Conservation (phyloP, 495 filamentous ascomycete species). For the Annulohypoxylon bovei region DNA sequence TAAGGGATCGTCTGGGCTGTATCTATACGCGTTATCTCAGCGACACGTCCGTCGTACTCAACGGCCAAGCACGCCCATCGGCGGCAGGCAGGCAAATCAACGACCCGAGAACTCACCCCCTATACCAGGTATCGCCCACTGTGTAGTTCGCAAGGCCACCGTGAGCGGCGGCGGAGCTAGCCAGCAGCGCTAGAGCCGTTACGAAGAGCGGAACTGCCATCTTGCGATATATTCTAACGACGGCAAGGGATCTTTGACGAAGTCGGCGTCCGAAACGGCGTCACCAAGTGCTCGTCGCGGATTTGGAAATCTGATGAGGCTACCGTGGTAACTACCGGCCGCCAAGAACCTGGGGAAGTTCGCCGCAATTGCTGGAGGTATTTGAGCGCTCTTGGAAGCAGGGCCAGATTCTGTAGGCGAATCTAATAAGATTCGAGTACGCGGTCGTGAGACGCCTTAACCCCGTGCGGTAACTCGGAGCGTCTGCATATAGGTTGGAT, state of each 20-base stretch:
- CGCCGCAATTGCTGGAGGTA: conserved; percentile 14
- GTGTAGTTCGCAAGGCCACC: conserved; percentile 61
- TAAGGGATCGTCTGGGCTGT: conserved; percentile 50
- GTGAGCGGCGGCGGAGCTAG: conserved; percentile 48
- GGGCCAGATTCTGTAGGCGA: conserved; percentile 15
- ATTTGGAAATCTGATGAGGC: neutral
- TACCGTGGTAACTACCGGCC: conserved; percentile 35
- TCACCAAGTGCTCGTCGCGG: conserved; percentile 4
- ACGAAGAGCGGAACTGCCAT: conserved; percentile 40
- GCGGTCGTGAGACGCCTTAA: conserved; percentile 17
- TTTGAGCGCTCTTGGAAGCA: conserved; percentile 29
- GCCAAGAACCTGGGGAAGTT: conserved; percentile 43
- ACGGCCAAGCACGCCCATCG: neutral
- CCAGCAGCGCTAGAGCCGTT: conserved; percentile 40
- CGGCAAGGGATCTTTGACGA: conserved; percentile 6
- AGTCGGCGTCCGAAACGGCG: neutral
- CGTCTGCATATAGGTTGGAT: conserved; percentile 23
- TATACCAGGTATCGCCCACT: conserved; percentile 59
- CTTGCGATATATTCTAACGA: neutral
- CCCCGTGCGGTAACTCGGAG: conserved; percentile 43
- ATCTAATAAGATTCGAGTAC: neutral
- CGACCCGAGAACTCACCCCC: conserved; percentile 48
- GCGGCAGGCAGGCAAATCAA: neutral
- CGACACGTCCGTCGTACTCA: neutral
- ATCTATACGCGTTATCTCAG: conserved; percentile 41